Conservation (phyloP, 768 basidiomycete genomes). For the Rhodosporidiobolus odoratus region DNA sequence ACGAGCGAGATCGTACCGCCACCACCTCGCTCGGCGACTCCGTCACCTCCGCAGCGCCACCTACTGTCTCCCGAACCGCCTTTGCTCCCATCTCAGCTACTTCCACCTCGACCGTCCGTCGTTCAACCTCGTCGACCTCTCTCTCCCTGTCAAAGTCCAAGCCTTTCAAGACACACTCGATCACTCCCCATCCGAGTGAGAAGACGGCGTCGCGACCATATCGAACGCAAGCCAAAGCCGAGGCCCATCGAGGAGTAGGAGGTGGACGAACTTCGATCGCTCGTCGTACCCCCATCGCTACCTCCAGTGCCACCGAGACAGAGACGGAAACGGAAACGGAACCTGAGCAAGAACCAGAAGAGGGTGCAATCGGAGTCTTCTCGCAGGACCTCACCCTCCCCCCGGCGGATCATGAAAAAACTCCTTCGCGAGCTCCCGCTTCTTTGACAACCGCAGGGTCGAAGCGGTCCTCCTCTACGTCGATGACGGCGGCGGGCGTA, state of each 20-base stretch:
- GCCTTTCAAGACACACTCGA: not conserved
- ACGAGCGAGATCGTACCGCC: not conserved
- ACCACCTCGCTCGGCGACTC: not conserved
- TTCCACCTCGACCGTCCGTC: not conserved
- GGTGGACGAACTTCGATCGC: not conserved
- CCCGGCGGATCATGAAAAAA: conserved; percentile 8
- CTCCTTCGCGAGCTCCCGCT: conserved; percentile 4
- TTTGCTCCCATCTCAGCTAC: not conserved
- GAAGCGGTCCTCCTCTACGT: not conserved
- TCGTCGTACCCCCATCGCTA: not conserved
- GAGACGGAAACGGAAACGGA: too few species aligned
- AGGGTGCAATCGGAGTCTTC: not conserved
- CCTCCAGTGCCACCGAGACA: not conserved
- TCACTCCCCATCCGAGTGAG: conserved; percentile 1
- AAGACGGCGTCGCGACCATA: not conserved
- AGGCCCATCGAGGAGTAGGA: too few species aligned
- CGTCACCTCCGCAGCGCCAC: not conserved
- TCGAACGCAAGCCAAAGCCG: not conserved
- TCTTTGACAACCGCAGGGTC: not conserved
- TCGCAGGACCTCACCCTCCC: conserved; percentile 22
- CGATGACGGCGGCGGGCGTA: not conserved
- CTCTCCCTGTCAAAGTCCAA: not conserved
- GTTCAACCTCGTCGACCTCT: not conserved
- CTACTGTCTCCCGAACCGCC: not conserved
- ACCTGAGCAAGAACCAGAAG: not conserved